Evolutionary conservation across 208 protist species (phyloP).

Genomic region (Histomonas meleagridis): DNA sequence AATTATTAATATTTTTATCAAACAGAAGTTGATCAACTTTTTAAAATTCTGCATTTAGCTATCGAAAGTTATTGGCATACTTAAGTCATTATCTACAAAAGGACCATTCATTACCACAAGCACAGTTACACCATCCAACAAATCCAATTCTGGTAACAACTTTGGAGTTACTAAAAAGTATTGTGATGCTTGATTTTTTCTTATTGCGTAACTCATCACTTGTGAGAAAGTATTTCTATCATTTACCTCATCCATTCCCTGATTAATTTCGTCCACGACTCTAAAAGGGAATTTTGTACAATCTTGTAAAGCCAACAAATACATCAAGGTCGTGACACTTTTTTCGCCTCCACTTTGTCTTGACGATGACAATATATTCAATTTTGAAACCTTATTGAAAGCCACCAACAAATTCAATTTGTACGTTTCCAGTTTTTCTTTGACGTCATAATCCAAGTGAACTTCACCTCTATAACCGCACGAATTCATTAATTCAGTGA

Average conservation of each 20-base stretch:
- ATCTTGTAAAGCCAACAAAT: conserved; percentile 62
- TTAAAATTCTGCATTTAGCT: too few relatives aligned
- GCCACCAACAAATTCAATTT: neutral
- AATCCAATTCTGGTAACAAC: conserved; percentile 52
- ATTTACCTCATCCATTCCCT: conserved; percentile 59
- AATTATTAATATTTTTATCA: too few relatives aligned
- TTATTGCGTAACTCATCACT: conserved; percentile 42
- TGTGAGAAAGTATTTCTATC: conserved; percentile 52
- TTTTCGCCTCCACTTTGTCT: conserved; percentile 56
- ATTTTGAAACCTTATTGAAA: neutral
- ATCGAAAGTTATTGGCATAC: neutral
- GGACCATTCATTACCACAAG: conserved; percentile 33
- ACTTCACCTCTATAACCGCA: conserved; percentile 29
- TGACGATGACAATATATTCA: neutral
- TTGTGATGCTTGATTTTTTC: conserved; percentile 44
- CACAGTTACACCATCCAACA: conserved; percentile 36
- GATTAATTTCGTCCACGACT: conserved; percentile 72
- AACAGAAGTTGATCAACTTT: too few relatives aligned
- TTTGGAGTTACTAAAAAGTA: conserved; percentile 59
- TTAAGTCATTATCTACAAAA: neutral
- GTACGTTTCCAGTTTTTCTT: neutral
- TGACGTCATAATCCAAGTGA: neutral
- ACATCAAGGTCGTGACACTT: conserved; percentile 64
- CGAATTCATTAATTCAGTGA: neutral
- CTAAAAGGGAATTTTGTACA: conserved; percentile 63